A percentile compares a stretch with the other conserved stretches of the same genome.
Conservation (phyloP, 1,284 basidiomycete species). For the Cryptococcus wingfieldii region DNA sequence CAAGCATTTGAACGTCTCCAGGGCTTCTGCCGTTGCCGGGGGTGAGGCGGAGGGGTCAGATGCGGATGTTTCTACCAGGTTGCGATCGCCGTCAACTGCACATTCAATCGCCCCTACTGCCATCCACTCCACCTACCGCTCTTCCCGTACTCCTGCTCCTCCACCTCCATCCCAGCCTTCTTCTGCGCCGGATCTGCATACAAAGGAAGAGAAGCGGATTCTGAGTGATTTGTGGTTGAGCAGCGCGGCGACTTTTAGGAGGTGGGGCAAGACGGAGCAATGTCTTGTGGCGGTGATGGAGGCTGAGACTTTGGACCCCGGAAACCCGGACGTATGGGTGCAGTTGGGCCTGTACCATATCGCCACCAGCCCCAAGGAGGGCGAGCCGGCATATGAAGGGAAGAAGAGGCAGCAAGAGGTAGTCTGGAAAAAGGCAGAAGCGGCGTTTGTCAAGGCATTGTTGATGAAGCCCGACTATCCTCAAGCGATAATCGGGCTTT, state of each 20-base stretch:
- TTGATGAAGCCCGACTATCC: conserved; percentile 73
- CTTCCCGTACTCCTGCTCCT: conserved; percentile 6
- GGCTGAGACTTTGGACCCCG: conserved; percentile 82
- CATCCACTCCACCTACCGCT: conserved; percentile 66
- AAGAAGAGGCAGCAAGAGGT: neutral
- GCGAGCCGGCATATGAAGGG: neutral
- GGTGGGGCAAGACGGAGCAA: conserved; percentile 83
- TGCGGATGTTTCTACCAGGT: too few relatives aligned
- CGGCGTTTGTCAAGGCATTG: conserved; percentile 76
- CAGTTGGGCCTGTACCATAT: conserved; percentile 78
- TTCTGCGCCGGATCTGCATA: conserved; percentile 43
- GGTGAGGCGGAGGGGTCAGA: too few relatives aligned
- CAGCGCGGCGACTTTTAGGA: conserved; percentile 87
- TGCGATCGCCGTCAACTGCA: conserved; percentile 9
- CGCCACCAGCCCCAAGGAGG: conserved; percentile 47
- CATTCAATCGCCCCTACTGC: conserved; percentile 62
- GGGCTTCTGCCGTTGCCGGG: too few relatives aligned
- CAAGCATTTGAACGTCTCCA: too few relatives aligned
- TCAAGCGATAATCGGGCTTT: conserved; percentile 68
- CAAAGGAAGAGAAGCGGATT: conserved; percentile 62
- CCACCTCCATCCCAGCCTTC: conserved; percentile 6
- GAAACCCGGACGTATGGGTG: conserved; percentile 87
- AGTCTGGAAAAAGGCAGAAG: conserved; percentile 5
- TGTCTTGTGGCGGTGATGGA: conserved; percentile 88
- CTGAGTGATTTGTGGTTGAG: conserved; percentile 88